These are phyloP conservation scores for Penicillium paxilli DNA, from an alignment of 495 filamentous ascomycete genomes.

Conservation along the genomic window DNA sequence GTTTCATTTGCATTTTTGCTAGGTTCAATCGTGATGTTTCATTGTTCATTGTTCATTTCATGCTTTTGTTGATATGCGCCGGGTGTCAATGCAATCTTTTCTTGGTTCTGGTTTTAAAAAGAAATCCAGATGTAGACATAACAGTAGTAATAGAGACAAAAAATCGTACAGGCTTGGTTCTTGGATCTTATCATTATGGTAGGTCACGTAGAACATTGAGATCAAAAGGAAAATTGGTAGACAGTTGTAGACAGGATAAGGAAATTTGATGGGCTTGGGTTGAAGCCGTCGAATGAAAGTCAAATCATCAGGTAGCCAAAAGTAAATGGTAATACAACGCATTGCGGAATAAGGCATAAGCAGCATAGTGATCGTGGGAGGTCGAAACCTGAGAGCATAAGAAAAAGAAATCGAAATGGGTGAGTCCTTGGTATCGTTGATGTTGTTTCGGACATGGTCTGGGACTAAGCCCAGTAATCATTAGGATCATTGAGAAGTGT, in stretches of 20 bases:
- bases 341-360: neutral
- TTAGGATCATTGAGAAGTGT: neutral
- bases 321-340: neutral
- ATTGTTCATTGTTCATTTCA: conserved; percentile 2
- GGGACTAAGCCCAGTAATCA: neutral
- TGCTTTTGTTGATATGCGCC: neutral
- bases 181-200: conserved; percentile 1
- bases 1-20: neutral
- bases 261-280: neutral
- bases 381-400: neutral
- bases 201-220: neutral
- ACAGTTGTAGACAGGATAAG: neutral
- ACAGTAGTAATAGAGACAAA: neutral
- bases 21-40: neutral
- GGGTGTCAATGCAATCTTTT: neutral
- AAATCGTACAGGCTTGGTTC: neutral
- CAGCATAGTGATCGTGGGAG: neutral
- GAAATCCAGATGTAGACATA: no score
- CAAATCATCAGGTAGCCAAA: neutral
- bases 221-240: neutral
- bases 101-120: no score
- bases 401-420: neutral
- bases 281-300: neutral
- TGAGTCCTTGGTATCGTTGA: neutral
- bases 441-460: neutral